A percentile compares a stretch with the other conserved stretches of the same genome.
Evolutionary conservation across 2,329 filamentous ascomycete species (phyloP).

Genomic region (Esteya vermicola): DNA sequence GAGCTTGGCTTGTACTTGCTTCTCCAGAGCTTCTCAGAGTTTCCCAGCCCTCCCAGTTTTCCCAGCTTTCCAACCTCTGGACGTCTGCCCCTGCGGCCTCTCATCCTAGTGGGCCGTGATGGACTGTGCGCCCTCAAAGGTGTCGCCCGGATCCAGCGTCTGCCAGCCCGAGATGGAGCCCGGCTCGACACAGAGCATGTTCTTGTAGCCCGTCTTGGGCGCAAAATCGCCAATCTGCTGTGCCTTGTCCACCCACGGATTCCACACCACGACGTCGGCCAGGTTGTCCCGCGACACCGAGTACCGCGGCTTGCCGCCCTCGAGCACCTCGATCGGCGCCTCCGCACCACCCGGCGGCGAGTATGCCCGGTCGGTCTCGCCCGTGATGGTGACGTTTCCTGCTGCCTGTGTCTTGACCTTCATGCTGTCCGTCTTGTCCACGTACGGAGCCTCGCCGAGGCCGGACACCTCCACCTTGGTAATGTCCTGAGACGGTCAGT

Average conservation of each 20-base stretch:
- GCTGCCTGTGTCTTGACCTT: slow-evolving; percentile 51
- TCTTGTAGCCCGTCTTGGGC: slow-evolving; percentile 78
- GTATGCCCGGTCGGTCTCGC: slow-evolving; percentile 84
- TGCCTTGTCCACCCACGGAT: slow-evolving; percentile 83
- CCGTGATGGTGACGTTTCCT: slow-evolving; percentile 49
- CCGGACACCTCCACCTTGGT: slow-evolving; percentile 56
- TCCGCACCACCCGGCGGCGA: slow-evolving; percentile 49
- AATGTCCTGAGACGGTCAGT: slow-evolving; percentile 52
- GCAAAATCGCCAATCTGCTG: slow-evolving; percentile 72
- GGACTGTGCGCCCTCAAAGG: slow-evolving; percentile 47
- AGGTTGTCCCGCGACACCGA: slow-evolving; percentile 73
- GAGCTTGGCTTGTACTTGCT: too few species aligned
- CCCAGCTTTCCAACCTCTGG: too few species aligned
- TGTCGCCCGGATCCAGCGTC: slow-evolving; percentile 66
- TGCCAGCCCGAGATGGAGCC: slow-evolving; percentile 73
- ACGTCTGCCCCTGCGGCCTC: not conserved
- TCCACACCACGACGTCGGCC: slow-evolving; percentile 87
- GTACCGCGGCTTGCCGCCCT: slow-evolving; percentile 50
- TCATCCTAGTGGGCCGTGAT: slow-evolving; percentile 24
- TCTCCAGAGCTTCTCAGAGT: too few species aligned
- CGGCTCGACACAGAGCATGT: slow-evolving; percentile 91
- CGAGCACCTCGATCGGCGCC: slow-evolving; percentile 42
- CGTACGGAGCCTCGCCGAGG: slow-evolving; percentile 61
- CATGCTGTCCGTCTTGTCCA: slow-evolving; percentile 66
- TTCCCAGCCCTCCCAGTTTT: too few species aligned